A percentile compares a stretch with the other conserved stretches of the same genome.
Conservation (phyloP, 2,329 filamentous ascomycete species). For the Penicillium paneum region DNA sequence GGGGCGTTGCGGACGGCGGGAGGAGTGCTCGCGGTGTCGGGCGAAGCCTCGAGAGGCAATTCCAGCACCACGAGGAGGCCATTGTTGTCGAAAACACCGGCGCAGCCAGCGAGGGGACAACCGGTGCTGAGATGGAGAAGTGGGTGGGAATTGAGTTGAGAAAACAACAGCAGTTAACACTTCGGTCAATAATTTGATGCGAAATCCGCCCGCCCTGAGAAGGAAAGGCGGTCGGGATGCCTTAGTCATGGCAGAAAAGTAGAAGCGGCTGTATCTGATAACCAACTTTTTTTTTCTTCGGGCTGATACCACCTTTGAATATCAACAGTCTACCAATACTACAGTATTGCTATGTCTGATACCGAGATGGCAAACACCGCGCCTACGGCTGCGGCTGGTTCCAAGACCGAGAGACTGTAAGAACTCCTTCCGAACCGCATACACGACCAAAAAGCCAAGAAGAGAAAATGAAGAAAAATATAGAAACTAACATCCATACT, state of each 20-base stretch:
- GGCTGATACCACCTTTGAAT: conserved; percentile 12
- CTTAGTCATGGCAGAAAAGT: conserved; percentile 23
- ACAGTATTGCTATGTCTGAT: conserved; percentile 27
- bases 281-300: conserved; percentile 30
- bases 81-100: conserved; percentile 43
- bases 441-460: conserved; percentile 1
- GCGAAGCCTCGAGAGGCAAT: conserved; percentile 53
- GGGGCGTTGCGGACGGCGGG: conserved; percentile 46
- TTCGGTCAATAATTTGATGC: conserved; percentile 24
- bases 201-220: conserved; percentile 21
- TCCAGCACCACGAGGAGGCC: conserved; percentile 58
- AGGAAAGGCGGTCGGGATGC: conserved; percentile 21
- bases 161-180: conserved; percentile 10
- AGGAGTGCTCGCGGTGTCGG: conserved; percentile 40
- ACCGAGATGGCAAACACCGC: conserved; percentile 25
- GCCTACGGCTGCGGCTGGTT: conserved; percentile 13
- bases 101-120: conserved; percentile 31
- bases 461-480: conserved; percentile 6
- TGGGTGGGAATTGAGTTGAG: conserved; percentile 15
- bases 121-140: conserved; percentile 23
- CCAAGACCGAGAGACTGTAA: conserved; percentile 44
- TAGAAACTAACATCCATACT: conserved; percentile 15
- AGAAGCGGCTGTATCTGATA: conserved; percentile 31
- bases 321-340: conserved; percentile 4
- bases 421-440: conserved; percentile 10